These are phyloP conservation scores for Phytophthora palmivora DNA, from an alignment of 352 stramenopile species.

Conservation along the genomic window DNA sequence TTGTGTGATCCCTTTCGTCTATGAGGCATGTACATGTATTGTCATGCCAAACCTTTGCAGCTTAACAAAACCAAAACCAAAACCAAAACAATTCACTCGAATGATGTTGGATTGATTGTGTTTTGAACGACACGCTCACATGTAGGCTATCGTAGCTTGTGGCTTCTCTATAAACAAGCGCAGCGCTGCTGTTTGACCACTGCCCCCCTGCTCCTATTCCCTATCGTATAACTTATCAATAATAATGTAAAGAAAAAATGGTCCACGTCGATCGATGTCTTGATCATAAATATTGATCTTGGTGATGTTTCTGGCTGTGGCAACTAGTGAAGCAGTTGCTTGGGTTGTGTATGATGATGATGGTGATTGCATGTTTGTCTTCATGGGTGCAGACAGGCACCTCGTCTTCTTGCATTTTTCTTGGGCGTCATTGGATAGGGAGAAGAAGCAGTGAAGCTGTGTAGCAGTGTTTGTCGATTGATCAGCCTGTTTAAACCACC, in stretches of 20 bases:
- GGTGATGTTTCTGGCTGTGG: slow-evolving; percentile 27
- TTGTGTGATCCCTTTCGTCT: slow-evolving; percentile 26
- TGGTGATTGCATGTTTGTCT: slow-evolving; percentile 32
- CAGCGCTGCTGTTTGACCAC: slow-evolving; percentile 10
- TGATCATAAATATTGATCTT: slow-evolving; percentile 20
- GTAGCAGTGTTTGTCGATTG: slow-evolving; percentile 5
- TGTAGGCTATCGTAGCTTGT: slow-evolving; percentile 25
- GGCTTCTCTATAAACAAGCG: slow-evolving; percentile 38
- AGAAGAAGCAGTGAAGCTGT: slow-evolving; percentile 15
- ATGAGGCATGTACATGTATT: slow-evolving; percentile 9
- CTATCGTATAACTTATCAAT: slow-evolving; percentile 44
- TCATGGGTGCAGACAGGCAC: slow-evolving; percentile 16
- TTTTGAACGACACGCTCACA: slow-evolving; percentile 16
- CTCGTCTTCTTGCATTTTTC: slow-evolving; percentile 46
- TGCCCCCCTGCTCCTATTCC: slow-evolving; percentile 19
- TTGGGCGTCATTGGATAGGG: slow-evolving; percentile 28
- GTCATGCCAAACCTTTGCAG: slow-evolving; percentile 7
- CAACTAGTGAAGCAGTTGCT: slow-evolving; percentile 1
- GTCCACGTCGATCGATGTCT: slow-evolving; percentile 11
- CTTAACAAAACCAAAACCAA: slow-evolving; percentile 14
- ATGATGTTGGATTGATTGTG: slow-evolving; percentile 28
- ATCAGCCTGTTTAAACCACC: slow-evolving; percentile 12
- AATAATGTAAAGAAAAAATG: slow-evolving; percentile 43
- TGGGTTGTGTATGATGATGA: background rate
- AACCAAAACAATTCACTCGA: slow-evolving; percentile 19